phyloP scores from a whole-genome alignment of 2,329 filamentous ascomycete species.

The Fragosphaeria purpurea region DNA sequence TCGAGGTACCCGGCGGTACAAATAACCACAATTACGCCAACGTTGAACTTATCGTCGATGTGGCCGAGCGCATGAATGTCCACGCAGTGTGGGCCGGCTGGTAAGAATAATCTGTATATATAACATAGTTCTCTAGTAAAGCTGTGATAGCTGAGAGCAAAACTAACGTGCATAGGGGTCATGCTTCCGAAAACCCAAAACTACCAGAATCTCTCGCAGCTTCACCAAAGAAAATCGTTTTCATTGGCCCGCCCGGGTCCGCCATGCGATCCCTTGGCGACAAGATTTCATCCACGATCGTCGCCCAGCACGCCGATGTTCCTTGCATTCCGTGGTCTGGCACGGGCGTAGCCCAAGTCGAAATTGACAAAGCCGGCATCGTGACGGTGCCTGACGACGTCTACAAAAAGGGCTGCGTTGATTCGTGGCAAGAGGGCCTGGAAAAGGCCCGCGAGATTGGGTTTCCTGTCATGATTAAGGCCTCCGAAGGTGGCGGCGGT shows the following conservation, averaged over 20 bases:
- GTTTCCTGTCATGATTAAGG: slow-evolving; percentile 99
- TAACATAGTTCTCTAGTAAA: too few species aligned
- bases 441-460: slow-evolving; percentile 80
- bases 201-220: slow-evolving; percentile 91
- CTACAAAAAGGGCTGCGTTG: slow-evolving; percentile 86
- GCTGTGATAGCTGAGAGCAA: background rate
- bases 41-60: slow-evolving; percentile 96
- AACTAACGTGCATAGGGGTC: slow-evolving; percentile 52
- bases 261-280: slow-evolving; percentile 98
- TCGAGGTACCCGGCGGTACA: slow-evolving; percentile 95
- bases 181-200: slow-evolving; percentile 97
- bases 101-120: slow-evolving; percentile 39
- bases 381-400: slow-evolving; percentile 82
- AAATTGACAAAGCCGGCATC: slow-evolving; percentile 70
- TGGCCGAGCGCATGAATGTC: slow-evolving; percentile 96
- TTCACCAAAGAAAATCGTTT: slow-evolving; percentile 96
- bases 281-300: slow-evolving; percentile 99
- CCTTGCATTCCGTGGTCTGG: slow-evolving; percentile 99
- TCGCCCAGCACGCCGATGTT: slow-evolving; percentile 91
- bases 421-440: slow-evolving; percentile 82
- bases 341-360: slow-evolving; percentile 75
- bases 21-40: slow-evolving; percentile 99
- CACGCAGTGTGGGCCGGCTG: slow-evolving; percentile 99
- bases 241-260: slow-evolving; percentile 94
- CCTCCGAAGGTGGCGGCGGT: slow-evolving; percentile 97